A percentile compares a stretch with the other conserved stretches of the same genome.
phyloP scores from a whole-genome alignment of 129 eudicot genomes.

The Centaurea solstitialis region DNA sequence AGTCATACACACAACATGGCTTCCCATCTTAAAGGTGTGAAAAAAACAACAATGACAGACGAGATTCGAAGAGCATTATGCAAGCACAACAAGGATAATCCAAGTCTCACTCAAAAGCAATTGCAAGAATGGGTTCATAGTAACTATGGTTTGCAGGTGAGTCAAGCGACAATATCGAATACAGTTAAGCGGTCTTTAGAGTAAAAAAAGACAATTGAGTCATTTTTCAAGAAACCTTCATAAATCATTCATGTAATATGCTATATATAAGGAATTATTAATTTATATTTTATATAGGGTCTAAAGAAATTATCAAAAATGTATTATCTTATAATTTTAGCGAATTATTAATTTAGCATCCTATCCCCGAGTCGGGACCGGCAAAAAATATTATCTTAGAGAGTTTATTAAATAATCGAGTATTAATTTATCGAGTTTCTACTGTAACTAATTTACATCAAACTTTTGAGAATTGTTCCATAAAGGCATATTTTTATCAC shows the following conservation, averaged over 20 bases:
- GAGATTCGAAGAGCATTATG: no score
- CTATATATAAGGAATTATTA: conserved; percentile 29
- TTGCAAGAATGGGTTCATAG: conserved; percentile 10
- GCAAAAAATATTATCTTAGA: conserved; percentile 37
- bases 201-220: conserved; percentile 16
- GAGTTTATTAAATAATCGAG: conserved; percentile 37
- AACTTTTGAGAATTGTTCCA: no score
- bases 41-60: no score
- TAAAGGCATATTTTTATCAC: no score
- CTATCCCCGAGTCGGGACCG: conserved; percentile 39
- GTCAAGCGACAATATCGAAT: conserved; percentile 23
- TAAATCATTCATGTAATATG: conserved; percentile 13
- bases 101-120: no score
- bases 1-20: no score
- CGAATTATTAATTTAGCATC: conserved; percentile 9
- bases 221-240: conserved; percentile 6
- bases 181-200: conserved; percentile 28
- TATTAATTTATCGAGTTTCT: conserved; percentile 39
- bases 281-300: conserved; percentile 24
- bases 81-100: no score
- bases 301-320: no score
- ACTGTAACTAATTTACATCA: no score
- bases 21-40: no score
- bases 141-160: conserved; percentile 22
- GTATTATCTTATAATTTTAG: no score